Base-by-base conservation (phyloP, 2,329 filamentous ascomycete species). In the Graphilbum sp. region DNA sequence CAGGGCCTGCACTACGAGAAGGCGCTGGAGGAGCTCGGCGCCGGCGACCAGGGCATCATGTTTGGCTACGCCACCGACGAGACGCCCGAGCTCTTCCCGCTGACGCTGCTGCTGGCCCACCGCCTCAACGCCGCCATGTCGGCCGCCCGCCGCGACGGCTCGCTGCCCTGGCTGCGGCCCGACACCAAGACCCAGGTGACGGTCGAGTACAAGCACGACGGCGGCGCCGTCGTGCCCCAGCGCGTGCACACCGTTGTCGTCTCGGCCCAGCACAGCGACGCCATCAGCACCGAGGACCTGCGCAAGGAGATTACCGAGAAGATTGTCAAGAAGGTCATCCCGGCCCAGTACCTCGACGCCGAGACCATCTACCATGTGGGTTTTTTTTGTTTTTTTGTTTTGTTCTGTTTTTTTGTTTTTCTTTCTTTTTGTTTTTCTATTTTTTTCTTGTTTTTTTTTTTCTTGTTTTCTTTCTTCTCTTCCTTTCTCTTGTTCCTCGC, bases 131-230 rank as follows among this genome's bases (percentile, higher is more conserved):
- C 79, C 58, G 85, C 85, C 62, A 93, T 98, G 87, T 82, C 77
- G 47, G 72, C 78, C 52, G 86, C 88, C 56, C 84, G 88, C 57
- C 79, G 83, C 49, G 75, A 93, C 57, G 90, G 90, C 54, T 70
- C 70, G 57, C 72, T 95, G 46, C 80, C 88, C 45, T 98, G 90
- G 90, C 72, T 98, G 56, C 78, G 88, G 59, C 90, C 90, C 47
- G 90, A 98, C 67, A 98, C 90, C 69, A 98, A 98, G 82, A 98
- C 90, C 47, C 90, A 98, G 68, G 88, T 98, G 62, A 98, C 90
- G 49, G 72, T 98, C 54, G 90, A 98, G 76, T 98, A 98, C 72
- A 82, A 85, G 64, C 84, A 96, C 65, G 90, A 98, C 59, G 76
- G 78, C 58, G 86, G 90, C 59, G 90, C 86, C 47, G 90, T 98